Base-by-base conservation (phyloP, 768 basidiomycete species). In the Panaeolus cyanescens region DNA sequence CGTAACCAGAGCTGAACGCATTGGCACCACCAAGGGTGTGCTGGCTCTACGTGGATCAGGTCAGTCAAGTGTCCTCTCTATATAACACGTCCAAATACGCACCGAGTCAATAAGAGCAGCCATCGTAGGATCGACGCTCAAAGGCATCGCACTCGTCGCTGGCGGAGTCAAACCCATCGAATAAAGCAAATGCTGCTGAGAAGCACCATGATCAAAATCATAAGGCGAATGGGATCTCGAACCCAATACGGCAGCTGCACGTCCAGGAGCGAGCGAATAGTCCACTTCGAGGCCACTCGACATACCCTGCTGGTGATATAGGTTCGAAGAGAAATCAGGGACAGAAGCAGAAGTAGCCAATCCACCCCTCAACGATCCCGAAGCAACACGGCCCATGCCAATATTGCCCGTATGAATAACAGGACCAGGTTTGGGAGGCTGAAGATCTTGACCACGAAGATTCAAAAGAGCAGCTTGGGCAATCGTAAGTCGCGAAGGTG, bases 381-480 rank as follows among this genome's bases (percentile, higher is more conserved):
- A 56, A 32, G 63, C 56, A 19, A 63, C 1, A 45, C 64, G 66
- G 7, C 62, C 64, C 12, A 53, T 40, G 6, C 42, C 60, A 30
- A 59, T 54, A 32, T 53, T 54, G 56, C 65, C 66, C 56, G 72
- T 68, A 33, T 68, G 53, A 55, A 70, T 59, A 68, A 64, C 59
- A 65, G 70, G 59, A 13, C 59, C 61, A 60, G 65, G 45, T 54
- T 64, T 62, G 3, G 55, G 17, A 19, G 67, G 64, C 62, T 67
- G 75, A 68, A 83, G 67, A 20, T 90, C 87, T 57, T 88, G 84
- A 5, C 91, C 91, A 58, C 84, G 88, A 40, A 92, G 80, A 68
- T 91, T 93, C 58, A 93, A 82, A 22, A 93, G 72, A 1, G 91
- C 84, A 5, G 91, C 91, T 66, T 91, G 90, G 0, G 91, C 91